Conservation (phyloP, 768 basidiomycete genomes). For the Kwoniella dejecticola region DNA sequence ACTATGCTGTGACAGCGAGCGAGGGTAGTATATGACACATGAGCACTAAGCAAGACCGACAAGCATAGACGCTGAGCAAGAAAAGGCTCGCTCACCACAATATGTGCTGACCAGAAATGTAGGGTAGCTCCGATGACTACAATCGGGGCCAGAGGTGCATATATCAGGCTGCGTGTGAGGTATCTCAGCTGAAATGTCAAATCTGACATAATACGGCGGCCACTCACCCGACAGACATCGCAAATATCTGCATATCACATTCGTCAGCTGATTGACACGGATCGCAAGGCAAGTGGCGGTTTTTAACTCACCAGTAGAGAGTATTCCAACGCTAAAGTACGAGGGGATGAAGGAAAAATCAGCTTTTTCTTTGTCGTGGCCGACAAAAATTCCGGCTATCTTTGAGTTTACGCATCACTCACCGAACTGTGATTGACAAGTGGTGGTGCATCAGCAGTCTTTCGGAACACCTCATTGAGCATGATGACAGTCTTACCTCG, state of each 20-base stretch:
- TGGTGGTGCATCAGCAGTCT: neutral
- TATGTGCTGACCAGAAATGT: constrained; percentile 68
- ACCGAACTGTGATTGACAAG: constrained; percentile 22
- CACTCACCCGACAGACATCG: constrained; percentile 39
- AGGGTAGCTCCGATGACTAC: constrained; percentile 77
- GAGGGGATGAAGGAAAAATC: too few relatives aligned
- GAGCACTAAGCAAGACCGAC: too few relatives aligned
- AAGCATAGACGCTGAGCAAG: neutral
- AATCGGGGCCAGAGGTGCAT: constrained; percentile 88
- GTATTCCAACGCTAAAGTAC: constrained; percentile 41
- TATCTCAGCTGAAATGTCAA: neutral
- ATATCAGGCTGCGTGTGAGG: constrained; percentile 65
- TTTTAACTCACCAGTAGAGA: constrained; percentile 35
- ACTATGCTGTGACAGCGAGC: constrained; percentile 11
- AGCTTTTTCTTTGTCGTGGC: too few relatives aligned
- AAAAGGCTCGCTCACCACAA: constrained; percentile 31
- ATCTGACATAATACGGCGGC: neutral
- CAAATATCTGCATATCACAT: constrained; percentile 34
- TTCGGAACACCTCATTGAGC: neutral
- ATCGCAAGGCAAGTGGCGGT: neutral
- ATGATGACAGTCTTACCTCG: constrained; percentile 28
- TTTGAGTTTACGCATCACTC: constrained; percentile 2
- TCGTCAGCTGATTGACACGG: neutral
- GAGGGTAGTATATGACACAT: too few relatives aligned
- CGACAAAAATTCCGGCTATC: too few relatives aligned